Conservation (phyloP, 78 protist species). For the Dictyostelium capitatum region DNA sequence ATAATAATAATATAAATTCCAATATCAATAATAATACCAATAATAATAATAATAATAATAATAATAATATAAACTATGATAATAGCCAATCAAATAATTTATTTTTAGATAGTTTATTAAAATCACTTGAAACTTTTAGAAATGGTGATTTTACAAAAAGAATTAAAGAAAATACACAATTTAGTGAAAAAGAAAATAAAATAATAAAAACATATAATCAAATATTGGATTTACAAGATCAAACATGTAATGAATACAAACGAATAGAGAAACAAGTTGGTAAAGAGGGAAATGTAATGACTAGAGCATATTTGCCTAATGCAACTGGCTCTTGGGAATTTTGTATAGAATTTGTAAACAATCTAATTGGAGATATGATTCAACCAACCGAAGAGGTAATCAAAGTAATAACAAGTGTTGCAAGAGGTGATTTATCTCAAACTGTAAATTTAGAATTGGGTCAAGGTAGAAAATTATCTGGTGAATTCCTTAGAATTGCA, state of each 20-base stretch:
- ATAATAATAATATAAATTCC: background rate
- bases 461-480: constrained; percentile 45
- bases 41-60: background rate
- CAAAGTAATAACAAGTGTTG: constrained; percentile 63
- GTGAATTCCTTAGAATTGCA: constrained; percentile 76
- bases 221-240: constrained; percentile 26
- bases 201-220: constrained; percentile 38
- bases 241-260: constrained; percentile 39
- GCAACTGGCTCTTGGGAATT: constrained; percentile 66
- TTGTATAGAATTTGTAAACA: constrained; percentile 58
- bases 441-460: constrained; percentile 68
- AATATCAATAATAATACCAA: background rate
- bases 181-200: constrained; percentile 28
- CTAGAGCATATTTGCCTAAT: constrained; percentile 28
- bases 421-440: constrained; percentile 78
- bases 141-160: constrained; percentile 67
- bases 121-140: background rate
- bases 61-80: background rate
- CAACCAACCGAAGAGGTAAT: constrained; percentile 72
- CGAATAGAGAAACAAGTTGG: constrained; percentile 68
- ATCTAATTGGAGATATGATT: constrained; percentile 73
- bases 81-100: background rate
- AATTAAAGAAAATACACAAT: background rate
- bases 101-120: background rate
- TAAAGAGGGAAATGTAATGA: constrained; percentile 61